phyloP scores from a whole-genome alignment of 306 rosid genomes.

The Mimosa bimucronata region DNA sequence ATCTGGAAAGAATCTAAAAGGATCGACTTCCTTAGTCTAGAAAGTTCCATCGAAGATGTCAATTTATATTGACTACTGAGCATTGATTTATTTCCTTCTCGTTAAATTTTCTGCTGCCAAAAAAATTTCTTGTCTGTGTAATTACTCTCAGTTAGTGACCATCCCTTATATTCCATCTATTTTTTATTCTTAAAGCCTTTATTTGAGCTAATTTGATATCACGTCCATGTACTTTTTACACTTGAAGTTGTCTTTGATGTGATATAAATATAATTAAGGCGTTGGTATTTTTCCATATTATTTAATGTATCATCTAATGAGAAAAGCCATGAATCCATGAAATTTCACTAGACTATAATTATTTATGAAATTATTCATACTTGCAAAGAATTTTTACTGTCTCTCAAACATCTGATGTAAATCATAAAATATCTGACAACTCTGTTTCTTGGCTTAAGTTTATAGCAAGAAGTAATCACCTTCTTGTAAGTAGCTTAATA shows the following conservation, averaged over 20 bases:
- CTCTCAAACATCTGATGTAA: background rate
- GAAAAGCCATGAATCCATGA: conserved; percentile 2
- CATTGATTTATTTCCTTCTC: background rate
- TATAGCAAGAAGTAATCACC: background rate
- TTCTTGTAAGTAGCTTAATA: conserved; percentile 1
- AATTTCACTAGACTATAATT: background rate
- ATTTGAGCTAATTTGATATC: background rate
- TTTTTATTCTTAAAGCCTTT: background rate
- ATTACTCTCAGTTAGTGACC: background rate
- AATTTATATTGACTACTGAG: background rate
- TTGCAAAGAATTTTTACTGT: background rate
- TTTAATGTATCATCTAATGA: conserved; percentile 1
- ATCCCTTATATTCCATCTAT: background rate
- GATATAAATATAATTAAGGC: background rate
- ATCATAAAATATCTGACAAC: background rate
- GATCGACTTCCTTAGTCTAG: background rate
- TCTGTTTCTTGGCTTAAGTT: conserved; percentile 11
- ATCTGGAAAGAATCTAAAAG: too few relatives aligned
- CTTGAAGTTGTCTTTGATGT: background rate
- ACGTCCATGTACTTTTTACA: background rate
- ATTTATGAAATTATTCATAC: conserved; percentile 12
- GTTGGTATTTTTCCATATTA: background rate
- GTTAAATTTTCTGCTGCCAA: background rate
- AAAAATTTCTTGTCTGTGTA: background rate
- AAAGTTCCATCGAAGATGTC: background rate